phyloP scores from a whole-genome alignment of 1,284 basidiomycete genomes.

The Trichosporon inkin region DNA sequence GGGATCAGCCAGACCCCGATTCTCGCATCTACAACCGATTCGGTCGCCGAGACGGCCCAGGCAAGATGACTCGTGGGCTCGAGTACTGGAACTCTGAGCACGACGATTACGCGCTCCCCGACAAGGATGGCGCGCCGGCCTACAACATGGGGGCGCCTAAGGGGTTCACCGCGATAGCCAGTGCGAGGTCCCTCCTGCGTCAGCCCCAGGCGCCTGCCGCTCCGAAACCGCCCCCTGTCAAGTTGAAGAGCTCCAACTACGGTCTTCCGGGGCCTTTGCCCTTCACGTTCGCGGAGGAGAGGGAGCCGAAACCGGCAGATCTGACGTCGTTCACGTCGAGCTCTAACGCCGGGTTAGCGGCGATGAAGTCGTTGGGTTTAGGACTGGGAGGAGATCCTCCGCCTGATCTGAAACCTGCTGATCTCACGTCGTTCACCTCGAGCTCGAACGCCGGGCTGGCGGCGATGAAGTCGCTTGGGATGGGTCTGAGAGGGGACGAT shows the following conservation, averaged over 20 bases:
- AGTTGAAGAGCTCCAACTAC: constrained; percentile 34
- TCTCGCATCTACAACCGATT: constrained; percentile 33
- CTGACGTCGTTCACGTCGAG: constrained; percentile 30
- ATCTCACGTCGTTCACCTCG: constrained; percentile 25
- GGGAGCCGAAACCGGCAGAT: constrained; percentile 18
- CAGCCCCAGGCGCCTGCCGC: constrained; percentile 8
- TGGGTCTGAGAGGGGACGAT: constrained; percentile 1
- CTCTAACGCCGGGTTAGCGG: constrained; percentile 30
- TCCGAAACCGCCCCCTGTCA: constrained; percentile 29
- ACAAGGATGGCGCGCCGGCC: not conserved
- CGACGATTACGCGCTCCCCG: constrained; percentile 47
- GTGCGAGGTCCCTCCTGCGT: constrained; percentile 16
- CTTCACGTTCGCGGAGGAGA: constrained; percentile 36
- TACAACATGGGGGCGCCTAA: constrained; percentile 19
- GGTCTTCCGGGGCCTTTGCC: constrained; percentile 38
- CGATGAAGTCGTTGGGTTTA: constrained; percentile 30
- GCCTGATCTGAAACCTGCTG: constrained; percentile 15
- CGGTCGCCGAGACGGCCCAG: constrained; percentile 36
- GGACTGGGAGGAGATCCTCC: not conserved
- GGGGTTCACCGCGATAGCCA: constrained; percentile 15
- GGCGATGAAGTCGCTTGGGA: constrained; percentile 30
- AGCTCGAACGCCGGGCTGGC: constrained; percentile 35
- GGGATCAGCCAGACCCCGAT: constrained; percentile 40
- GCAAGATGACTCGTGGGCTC: constrained; percentile 38
- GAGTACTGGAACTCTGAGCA: constrained; percentile 47